Percentiles rank a stretch among this genome's conserved stretches.
These are phyloP conservation scores for Prunella vulgaris DNA, from an alignment of 257 asterid species.

Conservation along the genomic window DNA sequence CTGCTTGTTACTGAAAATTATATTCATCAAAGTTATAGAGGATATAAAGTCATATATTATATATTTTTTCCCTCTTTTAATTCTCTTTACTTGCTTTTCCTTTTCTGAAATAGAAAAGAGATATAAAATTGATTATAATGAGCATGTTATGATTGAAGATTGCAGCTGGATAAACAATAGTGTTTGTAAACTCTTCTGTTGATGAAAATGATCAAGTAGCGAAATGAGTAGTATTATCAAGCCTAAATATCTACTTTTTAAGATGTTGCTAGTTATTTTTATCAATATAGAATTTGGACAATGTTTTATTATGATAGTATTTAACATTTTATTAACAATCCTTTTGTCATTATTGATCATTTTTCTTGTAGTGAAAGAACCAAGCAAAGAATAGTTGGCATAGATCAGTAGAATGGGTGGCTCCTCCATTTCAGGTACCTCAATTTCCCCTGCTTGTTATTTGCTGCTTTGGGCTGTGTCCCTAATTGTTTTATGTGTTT, in stretches of 20 bases:
- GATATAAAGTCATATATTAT: neutral
- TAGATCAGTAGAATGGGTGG: too few species aligned
- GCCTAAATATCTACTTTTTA: neutral
- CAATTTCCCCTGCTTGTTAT: too few species aligned
- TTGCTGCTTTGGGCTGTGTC: too few species aligned
- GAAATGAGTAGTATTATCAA: neutral
- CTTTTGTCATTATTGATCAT: too few species aligned
- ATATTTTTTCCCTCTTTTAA: neutral
- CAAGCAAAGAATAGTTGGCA: too few species aligned
- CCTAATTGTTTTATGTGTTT: too few species aligned
- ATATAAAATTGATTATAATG: neutral
- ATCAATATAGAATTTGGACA: too few species aligned
- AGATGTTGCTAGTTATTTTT: too few species aligned
- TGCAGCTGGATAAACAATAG: neutral
- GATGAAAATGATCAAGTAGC: neutral
- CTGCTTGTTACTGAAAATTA: conserved; percentile 14
- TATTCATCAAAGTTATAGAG: neutral
- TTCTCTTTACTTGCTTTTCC: conserved; percentile 15
- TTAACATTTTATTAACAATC: too few species aligned
- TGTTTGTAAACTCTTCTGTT: neutral
- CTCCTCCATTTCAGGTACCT: too few species aligned
- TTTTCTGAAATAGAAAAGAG: conserved; percentile 4
- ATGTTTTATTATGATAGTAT: too few species aligned
- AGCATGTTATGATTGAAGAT: neutral
- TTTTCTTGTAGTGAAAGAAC: too few species aligned